Evolutionary conservation across 306 rosid genomes (phyloP), one percentile per base, ranked within the genome.

Genomic region (Vigna radiata): DNA sequence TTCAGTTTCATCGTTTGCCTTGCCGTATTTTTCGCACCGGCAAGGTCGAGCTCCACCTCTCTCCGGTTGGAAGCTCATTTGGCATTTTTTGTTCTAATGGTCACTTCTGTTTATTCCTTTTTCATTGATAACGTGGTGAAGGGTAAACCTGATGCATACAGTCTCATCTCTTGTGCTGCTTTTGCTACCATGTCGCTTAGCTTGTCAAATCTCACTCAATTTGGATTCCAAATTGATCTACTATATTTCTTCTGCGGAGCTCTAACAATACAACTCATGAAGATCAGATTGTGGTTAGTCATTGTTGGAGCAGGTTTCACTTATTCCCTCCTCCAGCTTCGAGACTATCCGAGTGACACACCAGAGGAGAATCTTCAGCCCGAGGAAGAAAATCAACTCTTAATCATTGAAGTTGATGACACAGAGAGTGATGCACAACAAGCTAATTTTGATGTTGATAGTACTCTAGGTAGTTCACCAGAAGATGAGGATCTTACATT

Each of bases 161-260:
- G 49, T 15, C 16, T 70, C 0, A 10, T 59, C n/a, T 78, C 82
- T 0, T 9, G 36, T 59, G 23, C 16, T 15, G 55, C 72, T 2
- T 70, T 78, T 70, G 65, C 72, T 36, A 10, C 50, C 14, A 79
- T 79, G 83, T 73, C 62, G 0, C 8, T 73, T 0, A 10, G 69
- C 17, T 66, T 79, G 48, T 61, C 77, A 15, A 17, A 65, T 17
- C 58, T 61, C 25, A 39, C 14, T 62, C 58, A 61, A 44, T 62
- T 15, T 2, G 83, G 78, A 50, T 62, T 71, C 0, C 60, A 71
- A 46, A 8, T 52, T 3, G 83, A 72, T 53, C 73, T 79, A 5
- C 27, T 71, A 3, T 61, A 79, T 76, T 76, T 53, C 27, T 64
- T 50, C 14, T 48, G 56, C 0, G 73, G 73, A 21, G 15, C 8